Evolutionary conservation across 108 stramenopile genomes (phyloP), one percentile per base, ranked within the genome.

Genomic region (Pseudonitzschia multiseries): DNA sequence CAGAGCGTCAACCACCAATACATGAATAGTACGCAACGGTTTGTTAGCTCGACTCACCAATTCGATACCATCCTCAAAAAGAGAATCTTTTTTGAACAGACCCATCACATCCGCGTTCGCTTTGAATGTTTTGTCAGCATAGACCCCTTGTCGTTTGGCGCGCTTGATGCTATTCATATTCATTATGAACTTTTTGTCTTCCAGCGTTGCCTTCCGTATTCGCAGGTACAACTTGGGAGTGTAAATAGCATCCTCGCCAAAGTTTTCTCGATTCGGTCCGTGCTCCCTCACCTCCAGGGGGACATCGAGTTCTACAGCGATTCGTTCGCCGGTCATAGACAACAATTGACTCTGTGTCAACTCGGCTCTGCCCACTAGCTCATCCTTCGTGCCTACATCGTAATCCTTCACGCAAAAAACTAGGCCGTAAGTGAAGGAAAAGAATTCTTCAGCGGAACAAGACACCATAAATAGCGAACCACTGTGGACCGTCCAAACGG

Each of bases 401-500:
- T 79, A 73, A 64, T 89, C 86, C 53, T 85, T 81, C 21, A 87
- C 71, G 20, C 77, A 72, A 71, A 89, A 87, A 10, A 71, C 70
- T n/a, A 87, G 50, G 3, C 88, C 86, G 15, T 71, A 71, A 42
- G 69, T 65, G 17, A 77, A 73, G 10, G 69, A 33, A 74, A 89
- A 86, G 17, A 89, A 72, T 46, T 89, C 86, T 14, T 82, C 40
- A 26, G 86, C 81, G 43, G 52, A 48, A 13, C 68, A 71, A 36
- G 65, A 76, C 59, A 84, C 74, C 33, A 88, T 52, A 64, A 87
- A 87, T 14, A 88, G 64, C 21, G 86, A 86, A 56, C 75, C 73
- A 21, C 72, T 88, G 29, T 69, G 60, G 22, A 88, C 44, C 0
- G 89, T 91, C 86, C 86, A 91, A 42, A 87, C 79, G 4, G 89